These are phyloP conservation scores for Ustilago bromivora DNA, from an alignment of 1,284 basidiomycete species.

Conservation along the genomic window DNA sequence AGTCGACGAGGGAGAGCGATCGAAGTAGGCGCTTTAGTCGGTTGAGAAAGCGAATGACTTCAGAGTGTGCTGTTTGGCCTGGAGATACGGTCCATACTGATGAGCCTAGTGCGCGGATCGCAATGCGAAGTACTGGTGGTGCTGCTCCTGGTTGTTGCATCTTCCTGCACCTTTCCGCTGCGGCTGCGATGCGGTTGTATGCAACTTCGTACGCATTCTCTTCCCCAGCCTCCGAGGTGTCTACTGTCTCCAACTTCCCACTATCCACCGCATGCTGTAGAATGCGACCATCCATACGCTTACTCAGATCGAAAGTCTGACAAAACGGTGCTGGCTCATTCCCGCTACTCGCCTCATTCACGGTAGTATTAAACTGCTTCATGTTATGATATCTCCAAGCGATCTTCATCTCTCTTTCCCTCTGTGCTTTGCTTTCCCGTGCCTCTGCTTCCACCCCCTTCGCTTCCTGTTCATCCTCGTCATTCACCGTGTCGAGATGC, in stretches of 20 bases:
- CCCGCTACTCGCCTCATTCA: slow-evolving; percentile 68
- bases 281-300: slow-evolving; percentile 49
- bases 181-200: slow-evolving; percentile 35
- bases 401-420: slow-evolving; percentile 55
- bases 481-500: slow-evolving; percentile 25
- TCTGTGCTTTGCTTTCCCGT: slow-evolving; percentile 10
- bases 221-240: slow-evolving; percentile 18
- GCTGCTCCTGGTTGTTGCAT: background rate
- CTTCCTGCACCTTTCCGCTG: slow-evolving; percentile 27
- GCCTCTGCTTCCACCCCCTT: background rate
- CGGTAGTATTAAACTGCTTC: slow-evolving; percentile 90
- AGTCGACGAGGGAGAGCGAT: slow-evolving; percentile 42
- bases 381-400: slow-evolving; percentile 95
- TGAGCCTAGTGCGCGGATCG: slow-evolving; percentile 58
- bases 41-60: slow-evolving; percentile 56
- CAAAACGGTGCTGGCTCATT: slow-evolving; percentile 73
- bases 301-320: slow-evolving; percentile 79
- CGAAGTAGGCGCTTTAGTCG: slow-evolving; percentile 53
- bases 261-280: slow-evolving; percentile 43
- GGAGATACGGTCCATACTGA: slow-evolving; percentile 41
- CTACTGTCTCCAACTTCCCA: slow-evolving; percentile 29
- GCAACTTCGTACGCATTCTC: slow-evolving; percentile 30
- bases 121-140: slow-evolving; percentile 55
- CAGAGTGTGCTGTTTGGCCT: slow-evolving; percentile 16
- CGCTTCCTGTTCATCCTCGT: slow-evolving; percentile 22